Evolutionary conservation across 495 filamentous ascomycete genomes (phyloP).

Genomic region (Glonium stellatum): DNA sequence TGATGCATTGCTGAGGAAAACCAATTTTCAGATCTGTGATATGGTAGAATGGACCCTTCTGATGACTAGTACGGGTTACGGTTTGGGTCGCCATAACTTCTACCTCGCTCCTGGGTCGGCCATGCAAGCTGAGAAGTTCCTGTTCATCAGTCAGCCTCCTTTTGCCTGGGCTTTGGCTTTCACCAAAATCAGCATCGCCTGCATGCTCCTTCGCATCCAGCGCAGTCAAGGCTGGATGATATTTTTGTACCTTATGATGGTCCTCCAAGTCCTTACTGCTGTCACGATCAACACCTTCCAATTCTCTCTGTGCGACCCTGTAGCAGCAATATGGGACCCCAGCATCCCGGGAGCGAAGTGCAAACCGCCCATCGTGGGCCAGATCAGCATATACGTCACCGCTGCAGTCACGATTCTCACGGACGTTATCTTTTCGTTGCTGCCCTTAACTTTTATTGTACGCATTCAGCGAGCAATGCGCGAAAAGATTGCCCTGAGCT

Average conservation of each 20-base stretch:
- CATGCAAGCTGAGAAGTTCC: conserved; percentile 26
- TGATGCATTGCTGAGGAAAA: neutral
- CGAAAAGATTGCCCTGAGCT: conserved; percentile 30
- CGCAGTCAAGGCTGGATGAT: conserved; percentile 23
- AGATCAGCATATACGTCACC: conserved; percentile 27
- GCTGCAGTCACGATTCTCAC: conserved; percentile 29
- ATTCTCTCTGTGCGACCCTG: conserved; percentile 30
- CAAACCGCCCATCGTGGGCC: conserved; percentile 9
- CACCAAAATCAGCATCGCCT: conserved; percentile 35
- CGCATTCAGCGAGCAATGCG: conserved; percentile 30
- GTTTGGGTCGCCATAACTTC: conserved; percentile 31
- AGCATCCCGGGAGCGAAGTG: conserved; percentile 24
- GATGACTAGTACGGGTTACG: conserved; percentile 16
- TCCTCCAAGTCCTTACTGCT: conserved; percentile 23
- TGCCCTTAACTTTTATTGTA: conserved; percentile 34
- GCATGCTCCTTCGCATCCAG: conserved; percentile 34
- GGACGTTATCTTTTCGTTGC: conserved; percentile 31
- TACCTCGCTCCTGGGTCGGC: conserved; percentile 15
- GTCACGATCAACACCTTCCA: conserved; percentile 25
- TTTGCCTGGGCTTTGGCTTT: conserved; percentile 29
- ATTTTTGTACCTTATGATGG: conserved; percentile 28
- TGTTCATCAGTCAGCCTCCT: conserved; percentile 14
- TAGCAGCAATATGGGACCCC: conserved; percentile 31
- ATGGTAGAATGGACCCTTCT: conserved; percentile 20
- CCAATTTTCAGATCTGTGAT: neutral